A percentile compares a stretch with the other conserved stretches of the same genome.
Conservation (phyloP, 2,329 filamentous ascomycete genomes). For the Lojkania enalia region DNA sequence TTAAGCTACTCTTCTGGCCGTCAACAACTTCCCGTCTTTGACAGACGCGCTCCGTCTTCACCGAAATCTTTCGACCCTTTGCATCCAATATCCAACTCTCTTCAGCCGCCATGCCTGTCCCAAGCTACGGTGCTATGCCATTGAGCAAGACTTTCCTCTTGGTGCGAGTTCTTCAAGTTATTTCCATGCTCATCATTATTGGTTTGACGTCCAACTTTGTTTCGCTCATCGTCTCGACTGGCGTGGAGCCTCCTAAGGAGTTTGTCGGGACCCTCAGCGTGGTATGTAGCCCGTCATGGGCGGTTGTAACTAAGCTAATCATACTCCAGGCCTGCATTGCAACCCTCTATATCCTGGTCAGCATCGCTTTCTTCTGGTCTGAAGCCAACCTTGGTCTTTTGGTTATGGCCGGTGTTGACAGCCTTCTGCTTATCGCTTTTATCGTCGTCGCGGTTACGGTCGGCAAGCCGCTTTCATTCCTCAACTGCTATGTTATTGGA, state of each 20-base stretch:
- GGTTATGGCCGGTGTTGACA: constrained; percentile 69
- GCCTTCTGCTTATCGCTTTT: constrained; percentile 72
- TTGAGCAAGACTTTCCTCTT: constrained; percentile 78
- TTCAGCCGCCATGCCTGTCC: constrained; percentile 55
- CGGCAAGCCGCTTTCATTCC: constrained; percentile 77
- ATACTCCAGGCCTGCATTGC: constrained; percentile 71
- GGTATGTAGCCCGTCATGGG: constrained; percentile 57
- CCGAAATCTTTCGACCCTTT: constrained; percentile 6
- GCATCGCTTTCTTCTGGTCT: constrained; percentile 80
- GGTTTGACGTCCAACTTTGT: constrained; percentile 84
- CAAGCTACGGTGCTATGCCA: constrained; percentile 65
- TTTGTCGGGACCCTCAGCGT: constrained; percentile 78
- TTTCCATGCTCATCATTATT: constrained; percentile 75
- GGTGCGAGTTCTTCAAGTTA: constrained; percentile 70
- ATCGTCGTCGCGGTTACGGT: constrained; percentile 77
- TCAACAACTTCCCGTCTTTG: constrained; percentile 22
- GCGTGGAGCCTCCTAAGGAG: constrained; percentile 68
- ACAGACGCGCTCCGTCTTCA: constrained; percentile 16
- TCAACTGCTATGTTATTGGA: constrained; percentile 67
- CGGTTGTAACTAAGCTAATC: constrained; percentile 20
- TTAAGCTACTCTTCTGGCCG: constrained; percentile 25
- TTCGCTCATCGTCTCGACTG: constrained; percentile 68
- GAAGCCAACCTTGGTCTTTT: constrained; percentile 75
- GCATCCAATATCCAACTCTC: constrained; percentile 4
- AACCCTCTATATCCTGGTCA: constrained; percentile 70